A percentile compares a stretch with the other conserved stretches of the same genome.
Conservation (phyloP, 2,329 filamentous ascomycete genomes). For the Tympanopsis confertula region DNA sequence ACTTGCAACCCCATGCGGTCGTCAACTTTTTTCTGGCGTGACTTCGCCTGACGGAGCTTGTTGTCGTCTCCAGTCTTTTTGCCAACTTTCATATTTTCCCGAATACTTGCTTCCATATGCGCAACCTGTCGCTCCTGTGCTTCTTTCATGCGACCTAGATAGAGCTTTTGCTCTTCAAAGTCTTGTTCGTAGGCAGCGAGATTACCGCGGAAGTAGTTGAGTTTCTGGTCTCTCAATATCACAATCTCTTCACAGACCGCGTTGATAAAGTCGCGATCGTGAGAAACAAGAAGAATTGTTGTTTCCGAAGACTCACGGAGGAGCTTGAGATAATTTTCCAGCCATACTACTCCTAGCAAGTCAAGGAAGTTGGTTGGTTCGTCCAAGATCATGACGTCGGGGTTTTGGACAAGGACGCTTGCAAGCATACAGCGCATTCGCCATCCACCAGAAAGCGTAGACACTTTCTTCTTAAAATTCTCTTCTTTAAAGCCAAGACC, state of each 20-base stretch:
- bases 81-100: slow-evolving; percentile 62
- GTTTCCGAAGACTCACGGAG: slow-evolving; percentile 37
- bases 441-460: slow-evolving; percentile 67
- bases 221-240: slow-evolving; percentile 59
- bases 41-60: slow-evolving; percentile 75
- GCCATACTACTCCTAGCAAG: slow-evolving; percentile 72
- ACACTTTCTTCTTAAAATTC: slow-evolving; percentile 44
- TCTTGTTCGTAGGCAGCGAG: slow-evolving; percentile 61
- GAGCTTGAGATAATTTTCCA: slow-evolving; percentile 59
- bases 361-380: slow-evolving; percentile 84
- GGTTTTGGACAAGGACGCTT: slow-evolving; percentile 55
- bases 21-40: slow-evolving; percentile 73
- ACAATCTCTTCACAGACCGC: slow-evolving; percentile 66
- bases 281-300: slow-evolving; percentile 70
- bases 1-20: slow-evolving; percentile 70
- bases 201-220: slow-evolving; percentile 67
- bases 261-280: slow-evolving; percentile 73
- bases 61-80: slow-evolving; percentile 73
- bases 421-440: slow-evolving; percentile 59
- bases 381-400: slow-evolving; percentile 71
- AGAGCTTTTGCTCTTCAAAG: slow-evolving; percentile 53
- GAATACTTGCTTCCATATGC: slow-evolving; percentile 70
- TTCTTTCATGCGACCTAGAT: slow-evolving; percentile 66
- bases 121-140: slow-evolving; percentile 71
- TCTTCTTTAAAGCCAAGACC: slow-evolving; percentile 63